These are phyloP conservation scores for Pseudogymnoascus sp. DNA, from an alignment of 2,329 filamentous ascomycete genomes.

Conservation along the genomic window DNA sequence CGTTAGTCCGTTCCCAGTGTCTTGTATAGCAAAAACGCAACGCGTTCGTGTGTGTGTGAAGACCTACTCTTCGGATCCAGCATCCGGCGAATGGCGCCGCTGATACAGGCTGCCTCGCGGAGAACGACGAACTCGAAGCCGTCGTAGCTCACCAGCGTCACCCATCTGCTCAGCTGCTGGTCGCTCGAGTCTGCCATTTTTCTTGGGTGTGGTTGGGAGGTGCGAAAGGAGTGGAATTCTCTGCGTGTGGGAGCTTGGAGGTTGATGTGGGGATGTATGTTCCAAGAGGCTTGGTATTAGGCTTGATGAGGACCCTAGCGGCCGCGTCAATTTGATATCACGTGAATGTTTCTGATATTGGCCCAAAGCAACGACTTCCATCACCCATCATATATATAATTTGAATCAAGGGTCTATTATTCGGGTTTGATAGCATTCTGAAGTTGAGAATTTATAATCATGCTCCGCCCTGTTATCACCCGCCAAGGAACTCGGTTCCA, in stretches of 20 bases:
- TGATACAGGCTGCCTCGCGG: slow-evolving; percentile 61
- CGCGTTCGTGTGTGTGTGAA: neutral
- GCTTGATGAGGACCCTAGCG: neutral
- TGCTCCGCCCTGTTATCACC: neutral
- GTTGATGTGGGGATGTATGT: neutral
- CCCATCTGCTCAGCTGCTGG: slow-evolving; percentile 49
- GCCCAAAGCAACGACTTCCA: neutral
- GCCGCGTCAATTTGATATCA: neutral
- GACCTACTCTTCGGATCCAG: slow-evolving; percentile 57
- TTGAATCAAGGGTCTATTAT: neutral
- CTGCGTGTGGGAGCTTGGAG: neutral
- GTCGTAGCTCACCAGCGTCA: slow-evolving; percentile 69
- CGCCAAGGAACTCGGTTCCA: neutral
- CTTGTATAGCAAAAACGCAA: slow-evolving; percentile 15
- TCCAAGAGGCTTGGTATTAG: neutral
- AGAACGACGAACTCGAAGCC: slow-evolving; percentile 70
- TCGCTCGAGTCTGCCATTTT: neutral
- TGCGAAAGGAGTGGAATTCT: neutral
- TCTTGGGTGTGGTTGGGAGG: neutral
- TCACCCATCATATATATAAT: neutral
- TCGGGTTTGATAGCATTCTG: neutral
- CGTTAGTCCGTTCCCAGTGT: slow-evolving; percentile 3
- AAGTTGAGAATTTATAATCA: neutral
- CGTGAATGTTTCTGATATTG: slow-evolving; percentile 7
- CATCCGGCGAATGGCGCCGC: slow-evolving; percentile 67